Base-by-base conservation (phyloP, 208 protist genomes). In the Acanthamoeba sp. region DNA sequence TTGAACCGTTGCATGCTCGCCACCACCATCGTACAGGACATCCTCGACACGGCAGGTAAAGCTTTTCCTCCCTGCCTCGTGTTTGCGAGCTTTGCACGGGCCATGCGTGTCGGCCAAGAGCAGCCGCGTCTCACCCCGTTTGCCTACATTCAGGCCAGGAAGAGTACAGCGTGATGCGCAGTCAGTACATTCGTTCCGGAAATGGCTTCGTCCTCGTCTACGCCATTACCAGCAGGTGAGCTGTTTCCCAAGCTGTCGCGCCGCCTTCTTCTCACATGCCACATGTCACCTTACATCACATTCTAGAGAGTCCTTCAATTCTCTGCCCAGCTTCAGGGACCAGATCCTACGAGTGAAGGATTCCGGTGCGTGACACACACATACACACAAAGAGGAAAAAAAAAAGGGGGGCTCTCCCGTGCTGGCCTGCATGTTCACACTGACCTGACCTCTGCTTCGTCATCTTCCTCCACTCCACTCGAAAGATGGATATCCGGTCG, bases 271-370 rank as follows among this genome's bases (percentile, higher is more conserved):
- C 29, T 1, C 62, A 50, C 45, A 50, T 14, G 16, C 45, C 14
- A 50, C 45, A 50, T 14, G 16, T 14, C 9, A 50, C 9, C 45
- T 18, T 14, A 50, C 45, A 14, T 18, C 45, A 50, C 36, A 38
- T 7, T 27, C 4, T 20, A 76, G 66, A 76, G 66, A 76, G n/a
- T 76, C 87, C 16, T 92, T 92, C 87, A 92, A 92, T 32, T 22
- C 34, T 16, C 59, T 92, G 22, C 59, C 87, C 14, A 42, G 29
- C 55, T 52, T 92, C 32, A 27, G 87, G 27, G 64, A 92, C 5
- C 87, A 92, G 36, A 92, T 92, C 55, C 64, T 66, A 16, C 45
- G 87, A n/a, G 52, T 92, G n/a, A 92, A 92, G 64, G 87, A 92
- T 69, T 84, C 93, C 12, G 89, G 66, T 76, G 7, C 18, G 66